phyloP scores from a whole-genome alignment of 2,329 filamentous ascomycete genomes.

The Plenodomus lindquistii region DNA sequence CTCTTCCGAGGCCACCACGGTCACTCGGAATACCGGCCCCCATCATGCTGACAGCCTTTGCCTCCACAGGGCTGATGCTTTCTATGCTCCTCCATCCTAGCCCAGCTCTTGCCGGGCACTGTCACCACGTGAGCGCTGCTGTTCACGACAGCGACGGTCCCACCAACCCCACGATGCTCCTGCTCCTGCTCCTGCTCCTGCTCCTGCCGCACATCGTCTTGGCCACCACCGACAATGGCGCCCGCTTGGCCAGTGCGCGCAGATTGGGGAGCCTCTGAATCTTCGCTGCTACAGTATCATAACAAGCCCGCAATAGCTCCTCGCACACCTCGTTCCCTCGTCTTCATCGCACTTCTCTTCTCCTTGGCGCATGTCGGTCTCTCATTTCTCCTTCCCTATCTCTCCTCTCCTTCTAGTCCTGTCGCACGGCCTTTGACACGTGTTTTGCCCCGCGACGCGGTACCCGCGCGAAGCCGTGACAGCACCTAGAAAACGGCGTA shows the following conservation, averaged over 20 bases:
- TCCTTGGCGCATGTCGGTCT: conserved; percentile 14
- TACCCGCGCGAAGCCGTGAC: conserved; percentile 10
- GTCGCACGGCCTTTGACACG: conserved; percentile 10
- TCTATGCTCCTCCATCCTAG: background rate
- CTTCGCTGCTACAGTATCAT: conserved; percentile 10
- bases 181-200: background rate
- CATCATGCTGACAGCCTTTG: background rate
- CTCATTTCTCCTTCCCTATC: conserved; percentile 19
- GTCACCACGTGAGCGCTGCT: background rate
- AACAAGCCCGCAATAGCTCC: conserved; percentile 3
- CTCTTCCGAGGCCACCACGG: conserved; percentile 14
- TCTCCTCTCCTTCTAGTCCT: conserved; percentile 7
- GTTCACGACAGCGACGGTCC: background rate
- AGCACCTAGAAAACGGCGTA: conserved; percentile 4
- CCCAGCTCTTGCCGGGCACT: background rate
- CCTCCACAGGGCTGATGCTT: background rate
- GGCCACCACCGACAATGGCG: background rate
- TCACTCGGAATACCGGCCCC: conserved; percentile 12
- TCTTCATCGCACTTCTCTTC: conserved; percentile 8
- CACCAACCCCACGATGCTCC: background rate
- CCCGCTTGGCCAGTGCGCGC: background rate
- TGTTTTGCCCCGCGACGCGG: conserved; percentile 27
- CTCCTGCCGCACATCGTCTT: too few relatives aligned
- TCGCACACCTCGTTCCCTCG: conserved; percentile 2
- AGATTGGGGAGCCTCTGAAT: conserved; percentile 1